Base-by-base conservation (phyloP, 371 early-diverging fungal species). In the Mucor indicus region DNA sequence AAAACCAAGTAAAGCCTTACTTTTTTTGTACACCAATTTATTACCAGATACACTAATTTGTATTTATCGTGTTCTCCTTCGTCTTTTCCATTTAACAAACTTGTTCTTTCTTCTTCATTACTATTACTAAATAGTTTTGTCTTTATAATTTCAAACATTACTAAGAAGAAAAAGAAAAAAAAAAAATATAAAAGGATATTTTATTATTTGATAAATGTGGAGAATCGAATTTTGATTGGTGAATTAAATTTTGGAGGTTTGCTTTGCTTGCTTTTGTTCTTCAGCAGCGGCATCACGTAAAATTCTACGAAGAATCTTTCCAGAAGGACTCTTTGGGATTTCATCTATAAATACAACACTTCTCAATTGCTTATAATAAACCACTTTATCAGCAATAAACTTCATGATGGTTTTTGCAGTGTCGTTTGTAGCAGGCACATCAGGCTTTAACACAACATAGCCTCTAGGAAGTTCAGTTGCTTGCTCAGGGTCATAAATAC, bases 401-500 rank as follows among this genome's bases (percentile, higher is more conserved):
- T 62, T 53, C 25, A 69, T 57, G 19, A 93, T 67, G n/a, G 56
- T 38, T 2, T 57, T 59, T 24, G 23, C 63, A 10, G 57, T 44
- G 36, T 44, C 47, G 40, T 56, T 35, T 9, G 47, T 47, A 30
- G 38, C 50, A 33, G 27, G 41, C 16, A 47, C 63, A 16, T 56
- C 59, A 3, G 60, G 44, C 1, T 57, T 56, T 25, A 81, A 62
- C 6, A 86, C 84, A 9, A 88, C 70, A 57, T 66, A 87, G 0
- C 87, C 92, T 32, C 73, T 30, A 2, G 92, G 92, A 9, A 91
- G 51, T 54, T 89, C 90, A 3, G 89, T 89, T 6, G 79, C 83
- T 37, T 71, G 56, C 31, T 65, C 38, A 8, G 29, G 23, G 44
- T 77, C 75, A 39, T 72, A 79, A 1, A 75, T 59, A 27, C 81